Conservation (phyloP, 768 basidiomycete species). For the Termitomyces sp. region DNA sequence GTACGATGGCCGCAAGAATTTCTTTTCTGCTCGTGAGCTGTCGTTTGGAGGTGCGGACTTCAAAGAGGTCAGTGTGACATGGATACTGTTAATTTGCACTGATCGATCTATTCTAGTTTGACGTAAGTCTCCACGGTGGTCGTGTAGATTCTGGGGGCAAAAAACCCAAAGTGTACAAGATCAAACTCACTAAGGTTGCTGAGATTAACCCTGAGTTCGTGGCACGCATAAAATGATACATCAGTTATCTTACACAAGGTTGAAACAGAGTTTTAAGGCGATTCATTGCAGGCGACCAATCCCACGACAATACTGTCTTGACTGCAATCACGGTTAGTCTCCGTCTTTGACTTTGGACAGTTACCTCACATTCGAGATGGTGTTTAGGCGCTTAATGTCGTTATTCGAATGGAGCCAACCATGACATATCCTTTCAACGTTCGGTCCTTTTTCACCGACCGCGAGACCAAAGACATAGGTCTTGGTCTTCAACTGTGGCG, state of each 20-base stretch:
- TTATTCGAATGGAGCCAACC: conserved; percentile 64
- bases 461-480: conserved; percentile 44
- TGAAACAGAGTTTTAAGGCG: conserved; percentile 45
- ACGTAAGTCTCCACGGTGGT: conserved; percentile 42
- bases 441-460: conserved; percentile 64
- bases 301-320: conserved; percentile 55
- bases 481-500: conserved; percentile 60
- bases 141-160: conserved; percentile 27
- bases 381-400: conserved; percentile 59
- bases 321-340: conserved; percentile 57
- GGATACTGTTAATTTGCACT: not conserved
- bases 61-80: conserved; percentile 39
- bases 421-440: conserved; percentile 64
- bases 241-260: not conserved
- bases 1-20: conserved; percentile 78
- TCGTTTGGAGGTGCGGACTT: conserved; percentile 48
- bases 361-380: not conserved
- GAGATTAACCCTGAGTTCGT: conserved; percentile 48
- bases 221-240: not conserved
- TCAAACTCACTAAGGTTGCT: conserved; percentile 53
- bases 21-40: conserved; percentile 55
- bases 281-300: conserved; percentile 55
- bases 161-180: conserved; percentile 62
- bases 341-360: not conserved
- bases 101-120: conserved; percentile 39